Conservation (phyloP, 495 filamentous ascomycete genomes). For the Trichoderma virens region DNA sequence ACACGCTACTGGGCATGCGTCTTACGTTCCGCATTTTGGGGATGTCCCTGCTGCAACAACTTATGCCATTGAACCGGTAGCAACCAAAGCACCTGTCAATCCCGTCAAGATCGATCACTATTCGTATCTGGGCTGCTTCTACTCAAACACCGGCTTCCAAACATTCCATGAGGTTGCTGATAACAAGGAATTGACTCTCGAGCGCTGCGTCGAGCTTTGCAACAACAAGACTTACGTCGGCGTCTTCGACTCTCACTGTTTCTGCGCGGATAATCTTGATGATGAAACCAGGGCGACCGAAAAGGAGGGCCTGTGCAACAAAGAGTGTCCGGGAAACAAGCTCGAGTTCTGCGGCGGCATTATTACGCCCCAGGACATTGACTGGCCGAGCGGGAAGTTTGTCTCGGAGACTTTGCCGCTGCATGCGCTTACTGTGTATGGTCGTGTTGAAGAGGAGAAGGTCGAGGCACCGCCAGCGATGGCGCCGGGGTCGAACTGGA, state of each 20-base stretch:
- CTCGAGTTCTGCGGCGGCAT: background rate
- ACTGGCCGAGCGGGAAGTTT: background rate
- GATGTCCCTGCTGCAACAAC: background rate
- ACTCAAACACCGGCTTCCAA: constrained; percentile 21
- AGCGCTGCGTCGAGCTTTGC: background rate
- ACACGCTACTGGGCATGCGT: background rate
- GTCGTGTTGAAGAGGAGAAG: background rate
- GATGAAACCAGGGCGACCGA: background rate
- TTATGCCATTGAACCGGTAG: background rate
- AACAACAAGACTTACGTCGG: background rate
- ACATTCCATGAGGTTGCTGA: background rate
- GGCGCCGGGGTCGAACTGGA: background rate
- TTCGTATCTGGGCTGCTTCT: constrained; percentile 20
- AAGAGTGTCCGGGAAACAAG: background rate
- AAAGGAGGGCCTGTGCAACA: background rate
- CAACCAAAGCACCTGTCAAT: background rate
- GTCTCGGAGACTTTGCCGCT: background rate
- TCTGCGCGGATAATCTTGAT: constrained; percentile 4
- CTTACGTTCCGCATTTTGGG: background rate
- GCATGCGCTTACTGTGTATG: background rate
- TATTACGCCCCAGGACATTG: background rate
- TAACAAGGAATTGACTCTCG: background rate
- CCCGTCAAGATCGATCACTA: constrained; percentile 14
- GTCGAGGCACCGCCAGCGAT: background rate
- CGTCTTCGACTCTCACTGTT: background rate